Base-by-base conservation (phyloP, 139 green algal species). In the Chlorella sp. region DNA sequence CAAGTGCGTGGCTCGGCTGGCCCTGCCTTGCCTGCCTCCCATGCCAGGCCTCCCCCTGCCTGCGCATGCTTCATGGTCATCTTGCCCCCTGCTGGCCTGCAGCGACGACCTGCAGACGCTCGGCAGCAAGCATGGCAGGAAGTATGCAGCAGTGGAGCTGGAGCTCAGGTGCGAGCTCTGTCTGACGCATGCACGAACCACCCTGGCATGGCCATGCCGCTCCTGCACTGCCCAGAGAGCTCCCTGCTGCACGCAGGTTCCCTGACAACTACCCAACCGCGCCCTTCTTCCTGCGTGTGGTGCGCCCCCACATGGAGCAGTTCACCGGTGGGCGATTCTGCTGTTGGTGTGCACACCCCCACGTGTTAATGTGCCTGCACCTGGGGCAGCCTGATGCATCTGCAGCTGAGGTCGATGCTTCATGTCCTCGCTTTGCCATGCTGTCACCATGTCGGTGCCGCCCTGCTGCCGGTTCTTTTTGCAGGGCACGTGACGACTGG, bases 241-340 rank as follows among this genome's bases (percentile, higher is more conserved):
- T 44, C 14, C 69, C 44, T 20, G 6, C 22, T 20, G 38, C 28
- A 5, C 34, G 70, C 72, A 78, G 72, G 24, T 78, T 78, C 43
- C 72, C 72, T 0, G 24, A 9, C 43, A 30, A 60, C 44, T 78
- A 78, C 14, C 72, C 72, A 0, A 20, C 72, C 30, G 20, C 56
- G 30, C 72, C 72, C 43, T 78, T 78, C 72, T 78, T 78, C 72
- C 72, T 78, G 13, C 72, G 72, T 2, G 72, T 78, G 43, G 43
- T 78, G 43, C 30, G 30, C 30, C 72, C 72, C 19, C 72, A 44
- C 72, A 78, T 78, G 72, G 72, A 28, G 20, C 9, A 11, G 30
- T 78, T 62, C 43, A 41, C 36, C 16, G 72, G 72, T 78, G 72
- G 9, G 72, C 30, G 17, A 9, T 0, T 70, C 32, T 68, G 60